phyloP scores from a whole-genome alignment of 2,329 filamentous ascomycete genomes.

The Clarireedia monteithiana region DNA sequence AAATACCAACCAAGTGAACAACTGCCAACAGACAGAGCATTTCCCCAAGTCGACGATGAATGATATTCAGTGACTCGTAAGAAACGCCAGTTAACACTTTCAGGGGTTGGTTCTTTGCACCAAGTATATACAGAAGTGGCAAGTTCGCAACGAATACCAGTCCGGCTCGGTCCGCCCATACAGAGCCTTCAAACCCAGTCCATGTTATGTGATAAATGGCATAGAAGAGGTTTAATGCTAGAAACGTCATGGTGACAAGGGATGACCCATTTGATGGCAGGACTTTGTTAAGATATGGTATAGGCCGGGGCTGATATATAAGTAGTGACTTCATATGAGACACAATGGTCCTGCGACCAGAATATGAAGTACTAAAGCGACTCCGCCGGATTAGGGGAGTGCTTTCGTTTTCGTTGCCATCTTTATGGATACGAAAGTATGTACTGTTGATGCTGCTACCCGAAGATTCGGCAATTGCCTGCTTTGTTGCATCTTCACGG shows the following conservation, averaged over 20 bases:
- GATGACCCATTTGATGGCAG: conserved; percentile 51
- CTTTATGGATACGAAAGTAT: conserved; percentile 12
- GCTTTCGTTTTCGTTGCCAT: conserved; percentile 15
- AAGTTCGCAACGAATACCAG: conserved; percentile 40
- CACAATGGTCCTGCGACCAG: conserved; percentile 10
- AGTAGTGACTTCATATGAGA: conserved; percentile 27
- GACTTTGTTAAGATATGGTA: conserved; percentile 48
- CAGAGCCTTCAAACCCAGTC: conserved; percentile 42
- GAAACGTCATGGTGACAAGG: conserved; percentile 42
- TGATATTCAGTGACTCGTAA: conserved; percentile 58
- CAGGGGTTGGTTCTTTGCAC: conserved; percentile 59
- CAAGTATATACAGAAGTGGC: conserved; percentile 51
- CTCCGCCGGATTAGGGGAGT: conserved; percentile 18
- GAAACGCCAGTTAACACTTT: conserved; percentile 53
- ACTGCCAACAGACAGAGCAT: conserved; percentile 51
- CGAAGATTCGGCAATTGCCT: conserved; percentile 17
- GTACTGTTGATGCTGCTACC: conserved; percentile 20
- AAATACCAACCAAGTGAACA: conserved; percentile 48
- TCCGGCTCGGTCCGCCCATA: conserved; percentile 34
- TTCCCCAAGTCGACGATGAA: conserved; percentile 57
- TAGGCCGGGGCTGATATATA: conserved; percentile 48
- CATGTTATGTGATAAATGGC: conserved; percentile 45
- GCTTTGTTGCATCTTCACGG: conserved; percentile 9
- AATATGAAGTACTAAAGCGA: not conserved
- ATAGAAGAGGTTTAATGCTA: conserved; percentile 50